Conservation (phyloP, 2,329 filamentous ascomycete species). For the Cercospora sojina region DNA sequence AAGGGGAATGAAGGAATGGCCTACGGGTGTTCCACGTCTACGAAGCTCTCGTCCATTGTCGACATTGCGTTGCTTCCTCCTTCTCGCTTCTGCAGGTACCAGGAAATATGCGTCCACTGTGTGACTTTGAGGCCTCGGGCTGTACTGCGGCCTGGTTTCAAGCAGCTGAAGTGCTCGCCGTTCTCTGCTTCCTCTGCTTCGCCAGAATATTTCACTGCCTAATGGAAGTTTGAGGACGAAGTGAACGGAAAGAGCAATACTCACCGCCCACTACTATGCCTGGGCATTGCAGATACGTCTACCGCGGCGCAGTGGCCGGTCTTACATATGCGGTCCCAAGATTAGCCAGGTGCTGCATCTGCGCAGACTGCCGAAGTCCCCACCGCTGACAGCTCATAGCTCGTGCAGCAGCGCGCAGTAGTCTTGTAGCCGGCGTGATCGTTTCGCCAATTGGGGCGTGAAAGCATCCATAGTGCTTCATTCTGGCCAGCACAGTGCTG, state of each 20-base stretch:
- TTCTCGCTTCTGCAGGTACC: not conserved
- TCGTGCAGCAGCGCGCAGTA: constrained; percentile 13
- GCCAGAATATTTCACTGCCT: not conserved
- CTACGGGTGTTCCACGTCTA: constrained; percentile 4
- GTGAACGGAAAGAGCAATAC: not conserved
- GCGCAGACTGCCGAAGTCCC: constrained; percentile 1
- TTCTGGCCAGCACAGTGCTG: not conserved
- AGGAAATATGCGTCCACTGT: not conserved
- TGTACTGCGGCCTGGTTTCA: not conserved
- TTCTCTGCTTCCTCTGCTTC: not conserved
- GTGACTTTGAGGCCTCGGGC: not conserved
- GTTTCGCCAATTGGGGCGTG: not conserved
- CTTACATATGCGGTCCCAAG: not conserved
- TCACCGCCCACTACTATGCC: not conserved
- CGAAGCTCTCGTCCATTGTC: not conserved
- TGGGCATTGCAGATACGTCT: not conserved
- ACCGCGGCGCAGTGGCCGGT: not conserved
- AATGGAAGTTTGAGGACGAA: not conserved
- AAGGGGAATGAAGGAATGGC: not conserved
- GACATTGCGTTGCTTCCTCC: not conserved
- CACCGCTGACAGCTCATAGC: constrained; percentile 11
- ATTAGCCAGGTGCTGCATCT: not conserved
- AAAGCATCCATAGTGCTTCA: not conserved
- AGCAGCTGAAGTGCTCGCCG: not conserved
- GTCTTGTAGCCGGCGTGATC: not conserved